Evolutionary conservation across 495 filamentous ascomycete species (phyloP).

Genomic region (Bacidia rubella): DNA sequence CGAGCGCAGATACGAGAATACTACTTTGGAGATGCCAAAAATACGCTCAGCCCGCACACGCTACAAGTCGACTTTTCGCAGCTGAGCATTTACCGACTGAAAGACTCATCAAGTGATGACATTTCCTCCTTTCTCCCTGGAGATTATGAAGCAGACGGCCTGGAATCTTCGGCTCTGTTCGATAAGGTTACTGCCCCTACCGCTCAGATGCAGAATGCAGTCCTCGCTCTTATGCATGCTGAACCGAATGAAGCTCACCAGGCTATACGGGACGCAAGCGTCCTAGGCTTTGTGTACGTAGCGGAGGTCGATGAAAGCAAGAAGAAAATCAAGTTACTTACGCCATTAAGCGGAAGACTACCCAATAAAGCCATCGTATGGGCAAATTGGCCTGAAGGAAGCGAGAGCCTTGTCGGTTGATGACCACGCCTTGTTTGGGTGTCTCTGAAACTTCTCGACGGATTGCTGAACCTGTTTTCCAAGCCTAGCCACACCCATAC

Average conservation of each 20-base stretch:
- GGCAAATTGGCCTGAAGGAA: conserved; percentile 39
- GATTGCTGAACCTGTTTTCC: too few species aligned
- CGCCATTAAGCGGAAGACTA: conserved; percentile 66
- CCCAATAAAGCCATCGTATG: conserved; percentile 66
- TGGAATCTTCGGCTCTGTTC: conserved; percentile 32
- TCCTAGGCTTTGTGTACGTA: conserved; percentile 88
- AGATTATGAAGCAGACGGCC: conserved; percentile 27
- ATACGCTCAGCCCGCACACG: conserved; percentile 72
- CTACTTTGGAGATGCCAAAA: conserved; percentile 73
- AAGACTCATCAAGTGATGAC: conserved; percentile 27
- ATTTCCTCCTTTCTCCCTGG: conserved; percentile 35
- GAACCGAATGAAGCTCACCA: conserved; percentile 50
- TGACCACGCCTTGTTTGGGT: background rate
- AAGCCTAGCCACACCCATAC: too few species aligned
- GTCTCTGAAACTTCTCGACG: too few species aligned
- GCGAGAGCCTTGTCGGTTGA: conserved; percentile 36
- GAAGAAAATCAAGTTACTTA: conserved; percentile 65
- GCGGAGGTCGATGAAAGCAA: conserved; percentile 78
- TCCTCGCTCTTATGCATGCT: conserved; percentile 71
- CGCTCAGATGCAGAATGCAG: conserved; percentile 46
- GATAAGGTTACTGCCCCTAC: conserved; percentile 42
- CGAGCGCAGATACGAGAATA: conserved; percentile 76
- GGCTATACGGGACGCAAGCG: conserved; percentile 65
- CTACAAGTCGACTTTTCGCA: conserved; percentile 63
- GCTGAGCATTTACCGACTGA: conserved; percentile 53